Evolutionary conservation across 1,284 basidiomycete genomes (phyloP), one percentile per base, ranked within the genome.

Genomic region (Cryptococcus maquisensis): DNA sequence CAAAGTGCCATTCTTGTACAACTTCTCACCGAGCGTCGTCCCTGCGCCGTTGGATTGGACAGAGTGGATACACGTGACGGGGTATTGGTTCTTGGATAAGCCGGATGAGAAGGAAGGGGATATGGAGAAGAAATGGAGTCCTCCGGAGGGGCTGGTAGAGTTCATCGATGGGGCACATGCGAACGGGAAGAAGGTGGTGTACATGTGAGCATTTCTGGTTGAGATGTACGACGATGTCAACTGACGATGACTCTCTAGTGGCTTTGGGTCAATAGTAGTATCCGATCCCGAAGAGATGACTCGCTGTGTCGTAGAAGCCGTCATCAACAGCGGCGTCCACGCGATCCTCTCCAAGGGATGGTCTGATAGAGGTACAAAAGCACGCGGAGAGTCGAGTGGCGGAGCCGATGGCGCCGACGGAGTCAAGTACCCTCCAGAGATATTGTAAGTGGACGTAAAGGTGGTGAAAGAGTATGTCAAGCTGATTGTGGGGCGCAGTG

Each of bases 251-350:
- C 21, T 51, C 16, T 38, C 10, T 52, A 73, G 71, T 62, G 95
- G 95, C 24, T 98, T 97, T 71, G 95, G 95, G n/a, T 96, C 92
- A 56, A 95, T 97, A 59, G 92, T 98, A 47, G 94, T 98, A 20
- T 87, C 91, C 10, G 92, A 98, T 74, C 93, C 95, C 1, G 86
- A 84, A 65, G 83, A 83, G 40, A 92, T 97, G 87, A 97, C 93
- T 0, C 84, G 85, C 44, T 89, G 85, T 66, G 87, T 98, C 48
- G 82, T 95, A 41, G 88, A 96, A 45, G 91, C 94, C 8, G 86
- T 98, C 45, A 73, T 86, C 15, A 82, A 84, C 58, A 88, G 88
- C 65, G 91, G 87, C 4, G 90, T 96, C 10, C 82, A 85, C 71
- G 92, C 91, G 16, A 92, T 98, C 61, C 79, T 98, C 24, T 95